Conservation (phyloP, 2,329 filamentous ascomycete species). For the Teratosphaeria viscida region DNA sequence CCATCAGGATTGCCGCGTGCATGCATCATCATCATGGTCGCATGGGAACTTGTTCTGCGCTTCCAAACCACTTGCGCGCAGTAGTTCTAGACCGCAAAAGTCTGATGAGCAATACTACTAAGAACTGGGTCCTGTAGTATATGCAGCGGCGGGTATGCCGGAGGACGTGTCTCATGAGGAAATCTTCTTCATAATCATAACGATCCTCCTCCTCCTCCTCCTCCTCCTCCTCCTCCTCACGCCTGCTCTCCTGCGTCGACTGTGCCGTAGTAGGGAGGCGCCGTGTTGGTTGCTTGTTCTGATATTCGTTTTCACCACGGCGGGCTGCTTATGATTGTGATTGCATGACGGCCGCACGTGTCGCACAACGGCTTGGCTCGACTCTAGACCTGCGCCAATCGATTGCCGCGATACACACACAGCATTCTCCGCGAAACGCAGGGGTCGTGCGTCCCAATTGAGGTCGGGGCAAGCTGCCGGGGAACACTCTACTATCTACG, state of each 20-base stretch:
- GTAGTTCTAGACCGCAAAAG: neutral
- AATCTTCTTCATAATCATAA: neutral
- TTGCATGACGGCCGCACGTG: conserved; percentile 1
- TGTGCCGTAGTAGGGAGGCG: neutral
- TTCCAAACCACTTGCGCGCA: neutral
- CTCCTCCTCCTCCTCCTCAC: neutral
- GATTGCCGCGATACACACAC: conserved; percentile 16
- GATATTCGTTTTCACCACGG: neutral
- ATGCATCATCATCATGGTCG: neutral
- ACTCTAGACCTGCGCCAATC: conserved; percentile 6
- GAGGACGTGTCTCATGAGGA: neutral
- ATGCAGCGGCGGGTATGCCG: neutral
- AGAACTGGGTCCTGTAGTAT: neutral
- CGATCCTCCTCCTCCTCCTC: neutral
- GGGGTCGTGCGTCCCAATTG: conserved; percentile 6
- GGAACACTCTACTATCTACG: neutral
- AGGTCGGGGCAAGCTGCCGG: conserved; percentile 6
- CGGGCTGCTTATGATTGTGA: neutral
- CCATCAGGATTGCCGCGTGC: conserved; percentile 4
- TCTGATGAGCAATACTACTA: neutral
- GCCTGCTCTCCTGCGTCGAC: neutral
- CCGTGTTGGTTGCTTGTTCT: neutral
- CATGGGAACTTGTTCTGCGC: neutral
- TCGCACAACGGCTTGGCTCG: conserved; percentile 1
- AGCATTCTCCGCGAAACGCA: conserved; percentile 6